Evolutionary conservation across 768 basidiomycete genomes (phyloP).

Genomic region (Panellus pusillus): DNA sequence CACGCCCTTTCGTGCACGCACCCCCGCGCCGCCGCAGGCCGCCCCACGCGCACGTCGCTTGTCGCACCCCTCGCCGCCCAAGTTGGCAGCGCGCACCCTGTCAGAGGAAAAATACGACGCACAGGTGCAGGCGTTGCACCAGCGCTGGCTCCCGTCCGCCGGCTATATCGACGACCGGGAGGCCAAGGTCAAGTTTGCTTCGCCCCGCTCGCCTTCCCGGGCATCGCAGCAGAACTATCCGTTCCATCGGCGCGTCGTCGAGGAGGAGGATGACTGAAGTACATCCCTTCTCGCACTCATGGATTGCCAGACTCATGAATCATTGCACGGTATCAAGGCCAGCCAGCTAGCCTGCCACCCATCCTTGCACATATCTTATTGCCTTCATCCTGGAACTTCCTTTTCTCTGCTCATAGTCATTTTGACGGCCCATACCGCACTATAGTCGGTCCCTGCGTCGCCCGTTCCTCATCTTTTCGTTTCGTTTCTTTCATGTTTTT

Average conservation of each 20-base stretch:
- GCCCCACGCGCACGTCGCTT: slow-evolving; percentile 43
- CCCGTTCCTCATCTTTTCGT: slow-evolving; percentile 3
- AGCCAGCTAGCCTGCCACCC: slow-evolving; percentile 7
- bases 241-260: slow-evolving; percentile 11
- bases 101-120: slow-evolving; percentile 66
- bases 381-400: slow-evolving; percentile 19
- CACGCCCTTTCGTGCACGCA: slow-evolving; percentile 26
- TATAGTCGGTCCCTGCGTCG: slow-evolving; percentile 23
- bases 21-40: slow-evolving; percentile 32
- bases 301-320: slow-evolving; percentile 20
- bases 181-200: slow-evolving; percentile 15
- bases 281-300: neutral
- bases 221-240: slow-evolving; percentile 22
- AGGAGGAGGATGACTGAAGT: slow-evolving; percentile 11
- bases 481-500: neutral
- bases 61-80: slow-evolving; percentile 54
- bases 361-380: slow-evolving; percentile 33
- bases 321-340: slow-evolving; percentile 19
- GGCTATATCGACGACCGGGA: slow-evolving; percentile 21
- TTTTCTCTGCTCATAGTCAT: slow-evolving; percentile 9
- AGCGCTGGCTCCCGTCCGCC: slow-evolving; percentile 64
- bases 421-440: slow-evolving; percentile 20
- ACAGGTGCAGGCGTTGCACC: slow-evolving; percentile 47
- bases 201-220: slow-evolving; percentile 30
- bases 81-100: slow-evolving; percentile 53